Evolutionary conservation across 768 basidiomycete species (phyloP).

Genomic region (Mycena filopes): DNA sequence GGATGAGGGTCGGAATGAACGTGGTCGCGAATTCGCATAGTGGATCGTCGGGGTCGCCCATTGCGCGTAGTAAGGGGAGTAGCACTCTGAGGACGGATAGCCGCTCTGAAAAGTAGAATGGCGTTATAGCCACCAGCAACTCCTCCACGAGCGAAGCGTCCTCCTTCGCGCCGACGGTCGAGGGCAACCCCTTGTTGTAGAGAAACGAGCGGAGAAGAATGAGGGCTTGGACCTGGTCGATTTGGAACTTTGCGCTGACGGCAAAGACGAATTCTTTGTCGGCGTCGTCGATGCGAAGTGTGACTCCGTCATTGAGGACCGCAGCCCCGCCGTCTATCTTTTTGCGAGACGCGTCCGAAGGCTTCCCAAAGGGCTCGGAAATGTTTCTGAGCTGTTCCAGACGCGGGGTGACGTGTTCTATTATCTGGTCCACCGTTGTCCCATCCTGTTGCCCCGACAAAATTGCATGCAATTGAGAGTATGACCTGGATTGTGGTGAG

Average conservation of each 20-base stretch:
- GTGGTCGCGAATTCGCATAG: slow-evolving; percentile 64
- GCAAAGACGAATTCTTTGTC: slow-evolving; percentile 78
- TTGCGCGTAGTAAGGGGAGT: slow-evolving; percentile 79
- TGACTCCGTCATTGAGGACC: slow-evolving; percentile 72
- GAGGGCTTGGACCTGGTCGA: slow-evolving; percentile 86
- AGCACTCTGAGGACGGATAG: slow-evolving; percentile 75
- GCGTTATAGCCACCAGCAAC: slow-evolving; percentile 75
- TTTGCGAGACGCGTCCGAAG: slow-evolving; percentile 73
- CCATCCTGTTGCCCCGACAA: slow-evolving; percentile 71
- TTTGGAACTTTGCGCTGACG: slow-evolving; percentile 76
- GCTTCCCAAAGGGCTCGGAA: slow-evolving; percentile 73
- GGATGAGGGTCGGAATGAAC: slow-evolving; percentile 68
- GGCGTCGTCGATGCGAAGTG: slow-evolving; percentile 69
- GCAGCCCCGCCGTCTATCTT: slow-evolving; percentile 75
- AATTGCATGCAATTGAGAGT: slow-evolving; percentile 63
- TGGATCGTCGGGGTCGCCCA: slow-evolving; percentile 65
- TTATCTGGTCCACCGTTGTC: slow-evolving; percentile 65
- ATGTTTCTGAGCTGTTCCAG: slow-evolving; percentile 66
- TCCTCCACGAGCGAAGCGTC: slow-evolving; percentile 60
- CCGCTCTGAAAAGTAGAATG: slow-evolving; percentile 86
- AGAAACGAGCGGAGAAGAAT: slow-evolving; percentile 81
- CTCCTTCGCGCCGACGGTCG: slow-evolving; percentile 55
- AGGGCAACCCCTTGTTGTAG: slow-evolving; percentile 78
- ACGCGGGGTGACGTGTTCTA: slow-evolving; percentile 68
- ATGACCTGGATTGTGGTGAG: slow-evolving; percentile 10